phyloP scores from a whole-genome alignment of 805 yeast genomes.

The Myxozyma neotropica region DNA sequence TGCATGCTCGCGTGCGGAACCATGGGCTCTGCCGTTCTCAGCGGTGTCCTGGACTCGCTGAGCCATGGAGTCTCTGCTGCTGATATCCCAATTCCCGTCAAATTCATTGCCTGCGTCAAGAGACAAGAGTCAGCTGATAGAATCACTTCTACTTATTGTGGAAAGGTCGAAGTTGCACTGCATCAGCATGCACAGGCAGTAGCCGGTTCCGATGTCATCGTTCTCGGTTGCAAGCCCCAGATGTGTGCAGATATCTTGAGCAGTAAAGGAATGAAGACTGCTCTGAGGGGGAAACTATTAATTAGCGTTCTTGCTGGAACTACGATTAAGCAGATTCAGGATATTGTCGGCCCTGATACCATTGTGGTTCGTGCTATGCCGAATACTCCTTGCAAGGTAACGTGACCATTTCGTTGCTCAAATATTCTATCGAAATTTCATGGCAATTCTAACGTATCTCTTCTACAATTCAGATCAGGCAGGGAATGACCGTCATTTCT shows the following conservation, averaged over 20 bases:
- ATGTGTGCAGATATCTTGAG: constrained; percentile 59
- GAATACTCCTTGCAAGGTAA: constrained; percentile 67
- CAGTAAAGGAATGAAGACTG: constrained; percentile 24
- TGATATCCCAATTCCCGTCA: constrained; percentile 60
- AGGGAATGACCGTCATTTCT: constrained; percentile 93
- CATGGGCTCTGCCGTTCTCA: constrained; percentile 90
- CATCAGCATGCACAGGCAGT: constrained; percentile 62
- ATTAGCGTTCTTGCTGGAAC: constrained; percentile 92
- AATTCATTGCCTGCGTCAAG: constrained; percentile 77
- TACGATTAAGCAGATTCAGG: constrained; percentile 68
- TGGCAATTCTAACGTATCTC: not conserved
- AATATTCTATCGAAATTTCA: not conserved
- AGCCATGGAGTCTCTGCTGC: constrained; percentile 11
- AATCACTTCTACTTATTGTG: constrained; percentile 54
- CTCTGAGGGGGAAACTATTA: constrained; percentile 58
- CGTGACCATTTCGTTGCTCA: not conserved
- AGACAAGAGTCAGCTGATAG: constrained; percentile 53
- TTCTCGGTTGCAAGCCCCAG: constrained; percentile 89
- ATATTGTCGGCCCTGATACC: constrained; percentile 45
- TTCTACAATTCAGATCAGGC: constrained; percentile 62
- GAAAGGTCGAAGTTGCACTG: constrained; percentile 53
- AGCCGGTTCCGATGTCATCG: constrained; percentile 63
- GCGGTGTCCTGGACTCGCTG: constrained; percentile 65
- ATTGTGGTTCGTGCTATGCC: constrained; percentile 93
- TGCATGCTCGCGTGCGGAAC: constrained; percentile 91